Evolutionary conservation across 2,329 filamentous ascomycete species (phyloP), one percentile per base, ranked within the genome.

Genomic region (Claviceps africana): DNA sequence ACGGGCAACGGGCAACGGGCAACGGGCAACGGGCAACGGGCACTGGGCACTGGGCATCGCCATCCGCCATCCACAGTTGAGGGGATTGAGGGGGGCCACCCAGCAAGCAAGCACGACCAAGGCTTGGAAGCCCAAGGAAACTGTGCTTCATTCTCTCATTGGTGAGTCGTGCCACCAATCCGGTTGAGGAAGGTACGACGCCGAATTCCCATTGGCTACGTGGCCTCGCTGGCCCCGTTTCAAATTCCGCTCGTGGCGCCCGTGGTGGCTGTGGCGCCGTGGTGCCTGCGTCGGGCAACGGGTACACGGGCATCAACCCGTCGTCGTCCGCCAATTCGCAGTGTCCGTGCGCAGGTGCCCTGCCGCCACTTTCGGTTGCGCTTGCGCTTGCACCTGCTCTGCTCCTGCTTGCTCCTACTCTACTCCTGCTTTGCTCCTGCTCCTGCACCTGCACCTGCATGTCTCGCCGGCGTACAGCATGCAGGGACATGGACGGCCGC

Each of bases 321-420:
- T 30, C 25, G 15, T 48, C 50, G 35, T 22, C 50, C 50, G 48
- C 50, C 50, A 52, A 48, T 52, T 45, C 50, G 22, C 28, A 25
- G n/a, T 17, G 22, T n/a, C 17, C 31, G 28, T 17, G n/a, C n/a
- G n/a, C n/a, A n/a, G n/a, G n/a, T 10, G 15, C 21, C 49, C 43
- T 4, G 33, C 13, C 15, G 33, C 33, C 33, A 17, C 33, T 4
- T 17, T n/a, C 33, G 33, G 33, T 37, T 37, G 33, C 33, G 33
- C 5, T 31, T 33, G 31, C 31, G 31, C 8, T 33, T 33, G 31
- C 31, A 11, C 8, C 9, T 33, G 31, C 31, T 9, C 11, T 9
- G 31, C 31, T 9, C 35, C 17, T 37, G 35, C 11, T n/a, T 33
- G 31, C 31, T 9, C 31, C 11, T 9, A 8, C 31, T n/a, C n/a